Evolutionary conservation across 1,139 yeast genomes (phyloP), one percentile per base, ranked within the genome.

Genomic region (Saccharomyces hybrid): DNA sequence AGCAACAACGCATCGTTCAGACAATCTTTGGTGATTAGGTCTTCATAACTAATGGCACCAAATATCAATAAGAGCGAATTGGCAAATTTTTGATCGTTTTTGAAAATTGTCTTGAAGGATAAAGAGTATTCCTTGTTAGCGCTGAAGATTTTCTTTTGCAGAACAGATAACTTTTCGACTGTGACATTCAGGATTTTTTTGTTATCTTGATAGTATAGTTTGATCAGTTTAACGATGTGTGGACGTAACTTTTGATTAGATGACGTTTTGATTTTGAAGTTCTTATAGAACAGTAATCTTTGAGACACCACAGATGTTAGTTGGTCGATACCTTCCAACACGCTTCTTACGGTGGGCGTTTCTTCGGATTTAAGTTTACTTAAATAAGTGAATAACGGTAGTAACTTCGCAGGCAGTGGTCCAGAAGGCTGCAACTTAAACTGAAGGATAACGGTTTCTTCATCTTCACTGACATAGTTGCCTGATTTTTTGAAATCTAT

Each of bases 1-100:
- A 86, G 67, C 14, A 84, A 67, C 72, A 87, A 74, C 4, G 81
- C 78, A 62, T 83, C 86, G 59, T 83, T 85, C 57, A 81, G 74
- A 51, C 82, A 74, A 52, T 77, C 75, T 34, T 71, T 68, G 7
- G 75, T 74, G 1, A 78, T 63, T 14, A 85, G 64, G 46, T 79
- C 80, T 9, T 81, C 84, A 62, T 78, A 83, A 14, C 77, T 73
- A 2, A 78, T 69, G 9, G 82, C 77, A 4, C 89, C 90, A 62
- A 84, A 77, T 1, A 80, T 72, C 19, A 83, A 68, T 21, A 82
- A 68, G 32, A 86, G 68, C 2, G 87, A 77, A 58, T 80, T 80
- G 31, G 79, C 79, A 62, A 85, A 83, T 47, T 69, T 69, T 47
- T 72, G 68, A 61, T 86, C 93, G 47, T 73, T 74, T 61, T 83